A percentile compares a stretch with the other conserved stretches of the same genome.
Conservation (phyloP, 225 moss, liverwort and hornwort genomes). For the Straminergon stramineum region DNA sequence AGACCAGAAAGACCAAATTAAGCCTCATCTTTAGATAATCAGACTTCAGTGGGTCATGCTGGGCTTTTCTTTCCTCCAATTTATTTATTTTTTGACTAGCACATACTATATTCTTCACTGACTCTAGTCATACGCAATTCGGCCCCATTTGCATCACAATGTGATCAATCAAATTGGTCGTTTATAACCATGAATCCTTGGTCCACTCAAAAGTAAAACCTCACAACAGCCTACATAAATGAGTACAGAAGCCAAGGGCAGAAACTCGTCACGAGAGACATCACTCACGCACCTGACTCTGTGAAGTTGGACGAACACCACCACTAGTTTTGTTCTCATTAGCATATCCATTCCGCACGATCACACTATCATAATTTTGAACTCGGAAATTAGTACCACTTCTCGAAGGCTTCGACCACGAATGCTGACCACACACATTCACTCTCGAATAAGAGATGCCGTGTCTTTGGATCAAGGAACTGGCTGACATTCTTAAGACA, state of each 20-base stretch:
- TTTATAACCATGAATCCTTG: neutral
- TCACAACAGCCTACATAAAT: neutral
- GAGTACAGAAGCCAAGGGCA: neutral
- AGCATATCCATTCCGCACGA: conserved; percentile 1
- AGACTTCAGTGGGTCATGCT: neutral
- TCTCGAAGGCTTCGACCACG: neutral
- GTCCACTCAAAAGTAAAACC: neutral
- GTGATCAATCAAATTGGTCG: neutral
- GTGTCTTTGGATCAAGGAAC: conserved; percentile 5
- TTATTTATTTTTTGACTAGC: neutral
- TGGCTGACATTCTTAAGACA: conserved; percentile 13
- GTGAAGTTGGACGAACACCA: conserved; percentile 2
- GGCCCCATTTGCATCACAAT: neutral
- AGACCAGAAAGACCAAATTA: neutral
- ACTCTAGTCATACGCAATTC: neutral
- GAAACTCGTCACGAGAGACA: neutral
- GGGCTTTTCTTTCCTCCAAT: neutral
- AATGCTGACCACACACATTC: neutral
- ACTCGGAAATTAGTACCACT: neutral
- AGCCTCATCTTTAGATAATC: neutral
- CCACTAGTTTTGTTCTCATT: conserved; percentile 3
- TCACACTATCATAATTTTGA: neutral
- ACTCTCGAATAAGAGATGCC: conserved; percentile 2
- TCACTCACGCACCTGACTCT: conserved; percentile 9
- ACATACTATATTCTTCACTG: neutral